Base-by-base conservation (phyloP, 2,329 filamentous ascomycete genomes). In the Cadophora sp. region DNA sequence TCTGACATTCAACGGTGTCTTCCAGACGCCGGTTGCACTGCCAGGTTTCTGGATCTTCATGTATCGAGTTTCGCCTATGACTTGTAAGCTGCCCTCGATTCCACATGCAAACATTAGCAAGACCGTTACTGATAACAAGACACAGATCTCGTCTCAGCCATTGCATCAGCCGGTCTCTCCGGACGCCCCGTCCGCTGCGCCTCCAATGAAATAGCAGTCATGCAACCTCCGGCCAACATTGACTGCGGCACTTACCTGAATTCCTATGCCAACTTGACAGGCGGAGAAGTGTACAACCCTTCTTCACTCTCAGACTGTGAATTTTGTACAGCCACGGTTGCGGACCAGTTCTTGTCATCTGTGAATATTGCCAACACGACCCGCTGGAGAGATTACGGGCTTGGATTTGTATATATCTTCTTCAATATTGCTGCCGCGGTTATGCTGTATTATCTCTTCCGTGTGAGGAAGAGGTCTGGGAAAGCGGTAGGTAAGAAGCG, bases 41-140 rank as follows among this genome's bases (percentile, higher is more conserved):
- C 91, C 92, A 0, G 82, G 87, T 2, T 94, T 94, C 83, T 95
- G 92, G 91, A 89, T 91, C 73, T 94, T 93, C 82, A 93, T 94
- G 90, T 95, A 95, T 79, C 87, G 91, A 45, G 81, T 94, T 60
- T 93, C 90, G 6, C 76, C 76, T 55, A 33, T 77, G 22, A 77
- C 73, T 48, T 76, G 74, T 76, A 82, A 71, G 73, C 62, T 56
- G 20, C 14, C 14, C 8, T 50, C 16, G 30, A 33, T 41, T 53
- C 24, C 8, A 9, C 13, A 8, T 5, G 20, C 63, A 22, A 30
- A 13, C n/a, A 8, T 27, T 0, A 3, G 3, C 33, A 3, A 3
- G 47, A 6, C 20, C 30, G 16, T 45, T 51, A 59, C 78, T 8
- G 87, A 61, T 8, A 60, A 1, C 84, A 84, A 9, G 11, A 84